Conservation (phyloP, 164 flowering plant species). For the Malania oleifera region DNA sequence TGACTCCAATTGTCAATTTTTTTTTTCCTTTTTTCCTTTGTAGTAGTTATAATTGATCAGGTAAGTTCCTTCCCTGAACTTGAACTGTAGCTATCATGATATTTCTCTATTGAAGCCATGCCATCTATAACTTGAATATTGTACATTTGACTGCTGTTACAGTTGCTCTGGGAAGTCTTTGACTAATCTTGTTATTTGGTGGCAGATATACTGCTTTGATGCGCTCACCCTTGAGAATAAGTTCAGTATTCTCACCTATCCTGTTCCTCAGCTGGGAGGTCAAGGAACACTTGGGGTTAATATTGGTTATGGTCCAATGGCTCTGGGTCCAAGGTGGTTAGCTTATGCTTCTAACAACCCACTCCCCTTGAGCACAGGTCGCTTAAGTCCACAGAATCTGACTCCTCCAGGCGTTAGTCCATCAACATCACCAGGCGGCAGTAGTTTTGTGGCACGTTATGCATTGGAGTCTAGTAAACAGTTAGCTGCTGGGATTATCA, state of each 20-base stretch:
- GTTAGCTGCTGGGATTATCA: conserved; percentile 52
- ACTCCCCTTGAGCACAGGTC: conserved; percentile 33
- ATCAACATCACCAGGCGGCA: conserved; percentile 43
- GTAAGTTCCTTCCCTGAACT: background rate
- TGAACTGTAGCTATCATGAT: background rate
- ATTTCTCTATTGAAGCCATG: background rate
- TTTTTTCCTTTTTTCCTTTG: background rate
- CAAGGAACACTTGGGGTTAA: conserved; percentile 35
- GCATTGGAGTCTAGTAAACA: conserved; percentile 66
- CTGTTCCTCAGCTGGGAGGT: conserved; percentile 45
- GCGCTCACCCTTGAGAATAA: conserved; percentile 50
- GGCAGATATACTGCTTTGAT: conserved; percentile 71
- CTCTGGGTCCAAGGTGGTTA: conserved; percentile 67
- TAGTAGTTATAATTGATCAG: background rate
- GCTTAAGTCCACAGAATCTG: conserved; percentile 50
- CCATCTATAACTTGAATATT: background rate
- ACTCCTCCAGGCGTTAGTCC: conserved; percentile 45
- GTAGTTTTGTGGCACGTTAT: conserved; percentile 52
- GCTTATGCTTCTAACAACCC: conserved; percentile 54
- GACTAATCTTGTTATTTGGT: conserved; percentile 4
- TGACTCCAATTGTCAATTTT: no score
- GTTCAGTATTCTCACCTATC: conserved; percentile 56
- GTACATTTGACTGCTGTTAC: background rate
- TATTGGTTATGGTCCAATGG: conserved; percentile 66
- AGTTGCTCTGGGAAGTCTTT: background rate